A percentile compares a stretch with the other conserved stretches of the same genome.
Evolutionary conservation across 345 rosid genomes (phyloP).

Genomic region (Raphanus sativus): DNA sequence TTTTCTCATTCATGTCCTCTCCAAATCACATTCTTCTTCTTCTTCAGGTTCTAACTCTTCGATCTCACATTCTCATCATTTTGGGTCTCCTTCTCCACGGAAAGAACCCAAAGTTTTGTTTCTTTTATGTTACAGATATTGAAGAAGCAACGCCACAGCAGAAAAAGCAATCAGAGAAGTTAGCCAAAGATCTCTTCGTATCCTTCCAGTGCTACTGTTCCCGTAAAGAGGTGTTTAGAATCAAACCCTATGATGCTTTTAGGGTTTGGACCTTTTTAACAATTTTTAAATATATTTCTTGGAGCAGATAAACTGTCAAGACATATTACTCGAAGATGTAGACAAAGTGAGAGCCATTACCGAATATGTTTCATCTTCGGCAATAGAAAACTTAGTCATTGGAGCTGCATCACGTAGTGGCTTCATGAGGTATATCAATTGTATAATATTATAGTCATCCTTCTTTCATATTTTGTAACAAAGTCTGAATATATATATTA

Average conservation of each 20-base stretch:
- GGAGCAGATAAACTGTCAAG: slow-evolving; percentile 58
- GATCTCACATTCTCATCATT: neutral
- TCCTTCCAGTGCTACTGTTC: slow-evolving; percentile 85
- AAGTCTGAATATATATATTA: neutral
- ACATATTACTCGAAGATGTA: slow-evolving; percentile 58
- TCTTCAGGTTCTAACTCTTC: slow-evolving; percentile 18
- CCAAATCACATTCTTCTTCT: slow-evolving; percentile 33
- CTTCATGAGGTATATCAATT: slow-evolving; percentile 58
- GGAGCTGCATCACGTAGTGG: slow-evolving; percentile 72
- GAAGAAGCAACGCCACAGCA: slow-evolving; percentile 32
- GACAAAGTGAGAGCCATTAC: slow-evolving; percentile 69
- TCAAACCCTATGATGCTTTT: neutral
- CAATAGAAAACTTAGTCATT: slow-evolving; percentile 71
- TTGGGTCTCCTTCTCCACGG: neutral
- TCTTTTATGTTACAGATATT: slow-evolving; percentile 11
- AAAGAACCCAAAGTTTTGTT: neutral
- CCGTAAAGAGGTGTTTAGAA: slow-evolving; percentile 66
- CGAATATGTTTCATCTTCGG: slow-evolving; percentile 64
- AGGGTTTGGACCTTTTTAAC: neutral
- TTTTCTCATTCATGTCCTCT: slow-evolving; percentile 65
- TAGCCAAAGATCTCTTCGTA: slow-evolving; percentile 68
- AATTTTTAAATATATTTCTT: neutral
- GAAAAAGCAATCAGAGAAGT: slow-evolving; percentile 49
- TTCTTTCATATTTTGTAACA: slow-evolving; percentile 5
- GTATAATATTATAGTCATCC: neutral